phyloP scores from a whole-genome alignment of 2,329 filamentous ascomycete species.

The Colletotrichum cuscutae region DNA sequence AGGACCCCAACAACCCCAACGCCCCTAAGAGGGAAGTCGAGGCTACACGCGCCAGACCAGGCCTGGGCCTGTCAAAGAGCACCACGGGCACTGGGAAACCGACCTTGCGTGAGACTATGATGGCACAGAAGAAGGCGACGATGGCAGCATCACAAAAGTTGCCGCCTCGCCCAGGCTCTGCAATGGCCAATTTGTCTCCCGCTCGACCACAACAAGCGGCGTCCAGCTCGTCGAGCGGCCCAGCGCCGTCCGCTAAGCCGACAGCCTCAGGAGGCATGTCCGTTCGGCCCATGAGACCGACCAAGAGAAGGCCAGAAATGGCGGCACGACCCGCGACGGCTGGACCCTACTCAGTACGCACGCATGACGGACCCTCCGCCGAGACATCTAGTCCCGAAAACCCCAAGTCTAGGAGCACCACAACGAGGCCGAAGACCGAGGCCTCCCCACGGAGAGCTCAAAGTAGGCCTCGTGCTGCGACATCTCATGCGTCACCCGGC shows the following conservation, averaged over 20 bases:
- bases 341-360: slow-evolving; percentile 71
- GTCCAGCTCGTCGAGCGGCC: slow-evolving; percentile 43
- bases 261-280: slow-evolving; percentile 68
- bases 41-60: slow-evolving; percentile 63
- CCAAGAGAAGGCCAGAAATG: slow-evolving; percentile 67
- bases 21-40: slow-evolving; percentile 65
- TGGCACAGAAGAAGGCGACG: slow-evolving; percentile 80
- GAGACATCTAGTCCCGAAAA: slow-evolving; percentile 60
- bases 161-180: slow-evolving; percentile 69
- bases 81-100: slow-evolving; percentile 68
- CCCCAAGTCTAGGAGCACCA: slow-evolving; percentile 56
- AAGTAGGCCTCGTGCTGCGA: slow-evolving; percentile 56
- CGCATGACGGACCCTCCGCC: slow-evolving; percentile 54
- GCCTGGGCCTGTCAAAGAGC: slow-evolving; percentile 71
- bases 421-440: slow-evolving; percentile 59
- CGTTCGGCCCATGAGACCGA: slow-evolving; percentile 71
- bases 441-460: slow-evolving; percentile 63
- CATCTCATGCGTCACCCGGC: slow-evolving; percentile 56
- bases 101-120: slow-evolving; percentile 83
- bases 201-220: slow-evolving; percentile 53
- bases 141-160: slow-evolving; percentile 54
- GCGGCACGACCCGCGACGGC: slow-evolving; percentile 71
- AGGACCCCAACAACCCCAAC: slow-evolving; percentile 85
- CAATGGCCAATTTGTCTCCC: slow-evolving; percentile 47
- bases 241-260: slow-evolving; percentile 50